Evolutionary conservation across 441 rosid species (phyloP).

Genomic region (Populus tomentosa): DNA sequence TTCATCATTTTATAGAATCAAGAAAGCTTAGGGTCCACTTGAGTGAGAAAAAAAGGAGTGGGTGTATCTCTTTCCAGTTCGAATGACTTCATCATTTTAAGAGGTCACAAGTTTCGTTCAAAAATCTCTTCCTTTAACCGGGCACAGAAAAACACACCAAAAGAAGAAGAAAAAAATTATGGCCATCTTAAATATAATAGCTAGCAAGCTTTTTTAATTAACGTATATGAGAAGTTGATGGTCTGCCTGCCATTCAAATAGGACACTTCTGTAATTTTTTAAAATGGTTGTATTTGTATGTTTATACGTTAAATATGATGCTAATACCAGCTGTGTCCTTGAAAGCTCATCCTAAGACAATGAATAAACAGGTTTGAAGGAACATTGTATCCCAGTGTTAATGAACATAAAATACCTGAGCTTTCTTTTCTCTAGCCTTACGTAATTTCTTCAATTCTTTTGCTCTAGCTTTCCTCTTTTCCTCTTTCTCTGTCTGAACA

Average conservation of each 20-base stretch:
- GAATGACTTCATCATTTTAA: not conserved
- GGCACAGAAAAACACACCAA: not conserved
- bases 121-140: not conserved
- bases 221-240: not conserved
- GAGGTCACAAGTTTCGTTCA: not conserved
- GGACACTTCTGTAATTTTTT: not conserved
- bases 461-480: slow-evolving; percentile 88
- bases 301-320: not conserved
- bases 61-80: not conserved
- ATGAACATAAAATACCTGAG: slow-evolving; percentile 46
- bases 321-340: not conserved
- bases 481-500: slow-evolving; percentile 90
- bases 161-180: not conserved
- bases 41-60: not conserved
- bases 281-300: not conserved
- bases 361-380: not conserved
- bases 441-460: slow-evolving; percentile 90
- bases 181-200: not conserved
- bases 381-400: not conserved
- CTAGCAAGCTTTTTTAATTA: not conserved
- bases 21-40: not conserved
- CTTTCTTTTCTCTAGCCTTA: slow-evolving; percentile 83
- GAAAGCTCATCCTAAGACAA: not conserved
- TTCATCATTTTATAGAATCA: not conserved
- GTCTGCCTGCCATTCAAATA: not conserved